Percentiles rank a stretch among this genome's conserved stretches.
Conservation (phyloP, 2,329 filamentous ascomycete genomes). For the Aulographum hederae region DNA sequence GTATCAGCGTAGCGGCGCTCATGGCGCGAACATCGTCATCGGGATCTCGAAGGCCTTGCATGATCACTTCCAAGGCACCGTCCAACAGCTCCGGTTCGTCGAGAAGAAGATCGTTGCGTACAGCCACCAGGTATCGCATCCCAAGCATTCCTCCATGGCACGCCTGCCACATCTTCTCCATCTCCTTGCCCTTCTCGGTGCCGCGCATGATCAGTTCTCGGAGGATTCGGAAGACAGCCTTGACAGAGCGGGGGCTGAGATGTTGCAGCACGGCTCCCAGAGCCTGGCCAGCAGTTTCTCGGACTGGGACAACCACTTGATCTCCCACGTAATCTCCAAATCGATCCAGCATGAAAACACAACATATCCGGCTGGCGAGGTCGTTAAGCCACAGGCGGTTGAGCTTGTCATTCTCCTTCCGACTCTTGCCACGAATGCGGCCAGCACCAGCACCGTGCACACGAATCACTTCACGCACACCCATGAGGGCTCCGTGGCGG, state of each 20-base stretch:
- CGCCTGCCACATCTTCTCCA: constrained; percentile 65
- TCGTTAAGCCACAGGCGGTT: constrained; percentile 87
- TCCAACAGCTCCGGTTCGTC: constrained; percentile 76
- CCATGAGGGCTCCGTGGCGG: constrained; percentile 90
- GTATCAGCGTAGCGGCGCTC: constrained; percentile 91
- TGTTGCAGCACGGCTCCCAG: constrained; percentile 78
- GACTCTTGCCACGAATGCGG: constrained; percentile 49
- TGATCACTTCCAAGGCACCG: constrained; percentile 78
- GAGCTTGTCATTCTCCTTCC: constrained; percentile 54
- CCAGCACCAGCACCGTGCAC: constrained; percentile 86
- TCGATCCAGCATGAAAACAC: constrained; percentile 89
- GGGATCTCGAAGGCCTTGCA: constrained; percentile 77
- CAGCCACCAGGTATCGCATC: constrained; percentile 82
- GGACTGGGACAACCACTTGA: constrained; percentile 87
- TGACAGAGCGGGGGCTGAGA: constrained; percentile 59
- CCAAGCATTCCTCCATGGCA: constrained; percentile 98
- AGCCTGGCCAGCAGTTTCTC: constrained; percentile 88
- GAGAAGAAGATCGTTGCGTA: constrained; percentile 79
- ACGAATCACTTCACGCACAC: constrained; percentile 73
- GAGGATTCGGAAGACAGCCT: constrained; percentile 67
- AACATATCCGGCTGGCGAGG: constrained; percentile 83
- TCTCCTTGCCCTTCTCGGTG: constrained; percentile 44
- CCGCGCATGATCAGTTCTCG: constrained; percentile 85
- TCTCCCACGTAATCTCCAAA: constrained; percentile 98
- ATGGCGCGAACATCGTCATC: constrained; percentile 96